Percentiles rank a stretch among this genome's conserved stretches.
Conservation (phyloP, 768 basidiomycete species). For the Tulasnella sp. region DNA sequence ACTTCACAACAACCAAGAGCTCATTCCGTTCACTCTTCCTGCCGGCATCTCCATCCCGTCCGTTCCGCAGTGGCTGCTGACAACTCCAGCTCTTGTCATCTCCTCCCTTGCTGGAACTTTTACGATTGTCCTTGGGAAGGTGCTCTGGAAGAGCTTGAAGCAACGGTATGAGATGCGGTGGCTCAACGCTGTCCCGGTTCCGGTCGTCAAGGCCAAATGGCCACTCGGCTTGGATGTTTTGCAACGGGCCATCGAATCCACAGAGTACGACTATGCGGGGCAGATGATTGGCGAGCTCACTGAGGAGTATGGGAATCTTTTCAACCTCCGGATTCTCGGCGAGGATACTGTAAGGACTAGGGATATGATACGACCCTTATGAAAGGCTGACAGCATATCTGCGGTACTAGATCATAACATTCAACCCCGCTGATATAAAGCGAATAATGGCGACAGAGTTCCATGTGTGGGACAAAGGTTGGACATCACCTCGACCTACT, state of each 20-base stretch:
- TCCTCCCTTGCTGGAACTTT: background rate
- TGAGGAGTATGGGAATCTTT: slow-evolving; percentile 22
- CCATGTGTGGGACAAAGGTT: slow-evolving; percentile 48
- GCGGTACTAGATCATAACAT: background rate
- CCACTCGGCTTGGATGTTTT: slow-evolving; percentile 31
- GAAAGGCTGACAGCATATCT: slow-evolving; percentile 21
- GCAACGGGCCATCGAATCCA: slow-evolving; percentile 17
- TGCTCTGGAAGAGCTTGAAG: background rate
- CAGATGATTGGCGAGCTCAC: slow-evolving; percentile 21
- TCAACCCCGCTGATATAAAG: slow-evolving; percentile 41
- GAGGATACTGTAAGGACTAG: background rate
- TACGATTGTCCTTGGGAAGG: background rate
- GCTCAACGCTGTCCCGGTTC: slow-evolving; percentile 18
- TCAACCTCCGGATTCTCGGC: slow-evolving; percentile 15
- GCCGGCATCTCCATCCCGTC: background rate
- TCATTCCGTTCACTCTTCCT: background rate
- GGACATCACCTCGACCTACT: background rate
- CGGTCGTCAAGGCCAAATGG: slow-evolving; percentile 26
- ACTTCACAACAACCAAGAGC: background rate
- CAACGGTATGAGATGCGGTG: background rate
- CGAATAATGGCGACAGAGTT: slow-evolving; percentile 47
- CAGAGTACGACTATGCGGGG: slow-evolving; percentile 24
- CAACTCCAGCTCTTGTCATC: background rate
- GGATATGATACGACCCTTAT: background rate
- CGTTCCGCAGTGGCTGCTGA: background rate